Base-by-base conservation (phyloP, 1,284 basidiomycete species). In the Ustilago tritici region DNA sequence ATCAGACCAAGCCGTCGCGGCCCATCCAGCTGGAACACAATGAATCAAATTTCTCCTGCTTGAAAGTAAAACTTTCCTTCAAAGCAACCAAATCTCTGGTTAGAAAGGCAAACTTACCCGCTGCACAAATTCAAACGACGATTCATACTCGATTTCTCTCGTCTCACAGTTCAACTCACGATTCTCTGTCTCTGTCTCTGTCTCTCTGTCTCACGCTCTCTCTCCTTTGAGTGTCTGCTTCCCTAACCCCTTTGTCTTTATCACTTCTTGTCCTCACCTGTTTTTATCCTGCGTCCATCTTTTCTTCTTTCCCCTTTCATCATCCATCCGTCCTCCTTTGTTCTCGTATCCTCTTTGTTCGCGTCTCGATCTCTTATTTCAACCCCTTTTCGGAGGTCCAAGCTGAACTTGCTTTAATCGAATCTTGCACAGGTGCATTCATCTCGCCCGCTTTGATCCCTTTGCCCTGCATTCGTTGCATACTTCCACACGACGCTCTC, bases 381-480 rank as follows among this genome's bases (percentile, higher is more conserved):
- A 46, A 19, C n/a, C 43, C 19, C 43, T 46, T 46, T 36, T 15
- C 31, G 17, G 49, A 50, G 38, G 38, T n/a, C 54, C 54, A 40
- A 56, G 54, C 54, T 56, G 8, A 8, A 38, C 43, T 38, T 23
- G 53, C 53, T 36, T 36, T n/a, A 19, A 54, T 54, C 15, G 34
- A 23, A 4, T 19, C 23, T 38, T 35, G 23, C 31, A 54, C 23
- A 40, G 36, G 36, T 41, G 36, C 54, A 56, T 43, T 56, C 54
- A 56, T 56, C 54, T 56, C 36, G 38, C 4, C 38, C 38, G 54
- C 54, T 43, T 56, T 38, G 36, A 31, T 56, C 35, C 15, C 38
- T 31, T 50, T 14, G 31, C 10, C 49, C 31, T 50, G 28, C 49
- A 46, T 46, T 46, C 17, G 3, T 46, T 10, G 41, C 41, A 50